These are phyloP conservation scores for Candida alai DNA, from an alignment of 805 yeast genomes.

Conservation along the genomic window DNA sequence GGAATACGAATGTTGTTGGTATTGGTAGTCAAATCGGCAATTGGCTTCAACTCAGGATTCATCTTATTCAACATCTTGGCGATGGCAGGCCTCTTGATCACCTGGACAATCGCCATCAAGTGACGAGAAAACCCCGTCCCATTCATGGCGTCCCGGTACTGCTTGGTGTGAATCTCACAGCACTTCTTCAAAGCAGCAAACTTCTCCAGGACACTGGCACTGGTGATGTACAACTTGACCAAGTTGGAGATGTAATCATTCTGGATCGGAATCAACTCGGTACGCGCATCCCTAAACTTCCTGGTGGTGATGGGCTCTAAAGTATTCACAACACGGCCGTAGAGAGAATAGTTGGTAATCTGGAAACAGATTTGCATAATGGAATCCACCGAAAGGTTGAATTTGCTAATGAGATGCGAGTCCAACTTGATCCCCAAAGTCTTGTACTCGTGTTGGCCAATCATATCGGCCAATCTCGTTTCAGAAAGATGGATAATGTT, in stretches of 20 bases:
- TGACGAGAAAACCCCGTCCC: slow-evolving; percentile 76
- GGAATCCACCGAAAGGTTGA: slow-evolving; percentile 47
- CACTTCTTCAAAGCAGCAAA: slow-evolving; percentile 50
- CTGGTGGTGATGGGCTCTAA: slow-evolving; percentile 67
- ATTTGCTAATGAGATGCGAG: slow-evolving; percentile 33
- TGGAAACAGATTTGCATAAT: slow-evolving; percentile 50
- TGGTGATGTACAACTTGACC: slow-evolving; percentile 64
- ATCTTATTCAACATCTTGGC: slow-evolving; percentile 28
- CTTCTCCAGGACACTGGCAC: slow-evolving; percentile 40
- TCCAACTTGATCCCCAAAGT: slow-evolving; percentile 36
- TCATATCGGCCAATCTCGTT: slow-evolving; percentile 54
- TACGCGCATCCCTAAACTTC: slow-evolving; percentile 61
- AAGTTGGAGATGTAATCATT: slow-evolving; percentile 46
- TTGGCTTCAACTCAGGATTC: slow-evolving; percentile 33
- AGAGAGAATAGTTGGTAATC: slow-evolving; percentile 51
- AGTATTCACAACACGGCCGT: slow-evolving; percentile 46
- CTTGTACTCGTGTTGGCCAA: slow-evolving; percentile 54
- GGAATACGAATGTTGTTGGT: slow-evolving; percentile 19
- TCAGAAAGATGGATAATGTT: slow-evolving; percentile 53
- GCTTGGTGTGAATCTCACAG: slow-evolving; percentile 48
- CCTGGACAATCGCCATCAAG: slow-evolving; percentile 58
- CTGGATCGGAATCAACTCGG: slow-evolving; percentile 66
- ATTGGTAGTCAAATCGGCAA: slow-evolving; percentile 17
- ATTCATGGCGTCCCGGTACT: slow-evolving; percentile 48
- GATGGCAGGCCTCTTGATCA: slow-evolving; percentile 42